Conservation (phyloP, 192 early-diverging fungal species). For the Coemansia guatemalensis region DNA sequence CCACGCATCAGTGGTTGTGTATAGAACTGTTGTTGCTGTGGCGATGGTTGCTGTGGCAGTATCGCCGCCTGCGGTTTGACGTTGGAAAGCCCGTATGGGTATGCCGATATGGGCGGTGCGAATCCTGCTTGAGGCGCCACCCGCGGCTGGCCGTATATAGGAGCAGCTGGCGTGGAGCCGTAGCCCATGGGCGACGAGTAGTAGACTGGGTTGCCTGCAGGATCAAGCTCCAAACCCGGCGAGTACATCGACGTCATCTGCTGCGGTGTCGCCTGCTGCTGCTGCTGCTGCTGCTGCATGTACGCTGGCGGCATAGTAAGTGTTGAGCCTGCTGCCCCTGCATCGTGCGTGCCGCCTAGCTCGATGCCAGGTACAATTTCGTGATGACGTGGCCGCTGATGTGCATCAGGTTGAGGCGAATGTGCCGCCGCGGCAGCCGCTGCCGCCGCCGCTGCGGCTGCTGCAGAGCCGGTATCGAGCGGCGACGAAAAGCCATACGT, state of each 20-base stretch:
- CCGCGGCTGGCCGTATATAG: conserved; percentile 27
- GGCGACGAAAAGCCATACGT: conserved; percentile 29
- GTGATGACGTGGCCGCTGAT: conserved; percentile 3
- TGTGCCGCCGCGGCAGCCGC: not conserved
- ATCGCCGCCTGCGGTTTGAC: conserved; percentile 27
- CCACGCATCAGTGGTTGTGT: conserved; percentile 34
- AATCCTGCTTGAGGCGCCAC: conserved; percentile 13
- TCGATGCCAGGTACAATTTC: conserved; percentile 2
- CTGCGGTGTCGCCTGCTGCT: conserved; percentile 13
- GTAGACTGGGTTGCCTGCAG: conserved; percentile 20
- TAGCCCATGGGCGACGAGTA: conserved; percentile 40
- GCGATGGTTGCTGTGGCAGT: conserved; percentile 13
- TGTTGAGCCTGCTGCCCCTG: conserved; percentile 1
- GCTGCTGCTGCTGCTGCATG: conserved; percentile 25
- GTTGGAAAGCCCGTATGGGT: conserved; percentile 31
- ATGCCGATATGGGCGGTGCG: conserved; percentile 16
- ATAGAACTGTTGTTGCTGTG: conserved; percentile 35
- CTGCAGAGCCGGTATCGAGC: conserved; percentile 12
- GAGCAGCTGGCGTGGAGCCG: conserved; percentile 9
- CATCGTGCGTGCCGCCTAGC: conserved; percentile 4
- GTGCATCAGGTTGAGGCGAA: conserved; percentile 9
- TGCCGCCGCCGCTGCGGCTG: conserved; percentile 11
- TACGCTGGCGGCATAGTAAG: conserved; percentile 19
- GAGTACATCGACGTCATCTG: conserved; percentile 38
- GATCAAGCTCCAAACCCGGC: conserved; percentile 27